Base-by-base conservation (phyloP, 164 flowering plant species). In the Sedum album region DNA sequence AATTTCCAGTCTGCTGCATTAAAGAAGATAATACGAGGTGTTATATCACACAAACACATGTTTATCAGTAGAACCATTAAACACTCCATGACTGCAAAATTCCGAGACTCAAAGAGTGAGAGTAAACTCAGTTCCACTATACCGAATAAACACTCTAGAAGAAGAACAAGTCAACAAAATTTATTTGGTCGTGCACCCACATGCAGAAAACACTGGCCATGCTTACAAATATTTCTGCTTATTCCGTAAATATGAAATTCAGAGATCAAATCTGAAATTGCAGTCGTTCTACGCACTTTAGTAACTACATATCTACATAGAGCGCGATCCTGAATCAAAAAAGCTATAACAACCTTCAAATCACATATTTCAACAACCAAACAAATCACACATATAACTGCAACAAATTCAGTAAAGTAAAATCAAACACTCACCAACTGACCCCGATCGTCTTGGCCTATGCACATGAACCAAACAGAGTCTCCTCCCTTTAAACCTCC, bases 401-500 rank as follows among this genome's bases (percentile, higher is more conserved):
- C 9, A 35, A 38, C 71, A 39, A 30, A 11, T 35, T 55, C 25
- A 17, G 31, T 67, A 2, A 38, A 67, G 57, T 15, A 65, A 21
- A 25, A 44, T 17, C 25, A 67, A 18, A 35, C 62, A 72, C 81
- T 80, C 72, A 82, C 86, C 46, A 60, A 68, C 65, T 30, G 82
- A 49, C n/a, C 44, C 60, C 1, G 53, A 44, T 44, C 66, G 76
- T 18, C 73, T 18, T 36, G 83, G 85, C 68, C 72, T 76, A 68
- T 83, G 82, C 70, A 85, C 86, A 68, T 86, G 82, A 44, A 83
- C 75, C 61, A 86, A 42, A 71, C 85, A 83, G 6, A 86, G 76
- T 66, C 60, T 77, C 76, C 75, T 83, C 57, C 80, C 82, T 15
- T 65, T 18, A 71, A 83, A 86, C 66, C 70, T 80, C 76, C 68